Conservation (phyloP, 2,329 filamentous ascomycete genomes). For the Teratosphaeria epicoccoides region DNA sequence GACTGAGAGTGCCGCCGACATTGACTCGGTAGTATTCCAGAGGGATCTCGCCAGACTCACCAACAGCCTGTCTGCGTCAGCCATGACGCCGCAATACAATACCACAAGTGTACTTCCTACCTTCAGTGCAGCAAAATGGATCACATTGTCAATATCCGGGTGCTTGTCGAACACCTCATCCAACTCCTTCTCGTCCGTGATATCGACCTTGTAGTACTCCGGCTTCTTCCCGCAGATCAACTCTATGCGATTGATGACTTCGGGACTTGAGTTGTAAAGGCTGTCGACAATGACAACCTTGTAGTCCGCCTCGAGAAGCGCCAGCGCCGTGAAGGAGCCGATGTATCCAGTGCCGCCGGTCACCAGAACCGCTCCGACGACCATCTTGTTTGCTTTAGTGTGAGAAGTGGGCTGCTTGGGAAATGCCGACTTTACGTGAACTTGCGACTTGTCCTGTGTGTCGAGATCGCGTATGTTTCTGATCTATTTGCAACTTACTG, state of each 20-base stretch:
- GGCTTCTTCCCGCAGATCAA: conserved; percentile 82
- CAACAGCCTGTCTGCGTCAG: conserved; percentile 62
- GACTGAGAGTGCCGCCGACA: conserved; percentile 79
- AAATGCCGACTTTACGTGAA: background rate
- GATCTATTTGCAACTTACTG: background rate
- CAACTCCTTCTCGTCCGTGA: conserved; percentile 73
- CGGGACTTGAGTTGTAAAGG: conserved; percentile 90
- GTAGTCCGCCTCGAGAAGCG: conserved; percentile 87
- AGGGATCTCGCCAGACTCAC: conserved; percentile 86
- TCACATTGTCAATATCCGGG: conserved; percentile 92
- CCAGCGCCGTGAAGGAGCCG: conserved; percentile 88
- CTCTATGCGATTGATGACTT: conserved; percentile 90
- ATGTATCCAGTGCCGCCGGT: conserved; percentile 94
- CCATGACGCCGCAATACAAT: conserved; percentile 44
- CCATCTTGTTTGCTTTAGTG: conserved; percentile 6
- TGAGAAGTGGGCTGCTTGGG: background rate
- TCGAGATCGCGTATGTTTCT: background rate
- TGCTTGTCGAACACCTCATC: conserved; percentile 82
- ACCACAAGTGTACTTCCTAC: conserved; percentile 44
- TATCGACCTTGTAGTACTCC: conserved; percentile 72
- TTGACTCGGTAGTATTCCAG: conserved; percentile 98
- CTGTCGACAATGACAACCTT: conserved; percentile 94
- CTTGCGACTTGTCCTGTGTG: background rate
- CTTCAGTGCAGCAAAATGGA: conserved; percentile 97
- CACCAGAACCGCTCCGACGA: conserved; percentile 14